Evolutionary conservation across 2,329 filamentous ascomycete species (phyloP).

Genomic region (Apiospora koreana): DNA sequence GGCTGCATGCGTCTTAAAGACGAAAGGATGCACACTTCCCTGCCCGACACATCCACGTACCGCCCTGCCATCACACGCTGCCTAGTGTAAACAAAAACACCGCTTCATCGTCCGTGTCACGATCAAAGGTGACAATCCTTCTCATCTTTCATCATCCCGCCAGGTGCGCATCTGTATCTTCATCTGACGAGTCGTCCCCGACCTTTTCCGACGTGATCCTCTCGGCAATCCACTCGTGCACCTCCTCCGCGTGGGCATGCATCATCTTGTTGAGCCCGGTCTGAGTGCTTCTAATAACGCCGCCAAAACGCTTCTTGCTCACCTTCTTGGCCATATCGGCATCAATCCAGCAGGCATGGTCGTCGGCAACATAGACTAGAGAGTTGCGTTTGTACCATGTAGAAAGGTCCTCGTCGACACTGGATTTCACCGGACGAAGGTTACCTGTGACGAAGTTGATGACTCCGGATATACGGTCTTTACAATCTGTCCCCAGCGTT

Average conservation of each 20-base stretch:
- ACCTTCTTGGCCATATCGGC: conserved; percentile 61
- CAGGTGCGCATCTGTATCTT: conserved; percentile 31
- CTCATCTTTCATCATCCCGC: not conserved
- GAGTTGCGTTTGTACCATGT: conserved; percentile 86
- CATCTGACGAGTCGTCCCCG: conserved; percentile 53
- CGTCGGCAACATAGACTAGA: conserved; percentile 72
- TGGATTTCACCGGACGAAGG: conserved; percentile 77
- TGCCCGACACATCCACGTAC: not conserved
- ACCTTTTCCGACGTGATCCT: conserved; percentile 35
- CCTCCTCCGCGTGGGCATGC: conserved; percentile 52
- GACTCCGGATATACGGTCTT: conserved; percentile 67
- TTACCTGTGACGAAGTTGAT: conserved; percentile 81
- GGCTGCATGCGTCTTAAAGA: not conserved
- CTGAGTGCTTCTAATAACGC: conserved; percentile 53
- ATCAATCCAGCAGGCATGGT: conserved; percentile 76
- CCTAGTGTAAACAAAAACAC: not conserved
- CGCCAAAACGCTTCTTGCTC: conserved; percentile 60
- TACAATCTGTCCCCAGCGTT: conserved; percentile 51
- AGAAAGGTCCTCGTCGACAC: conserved; percentile 70
- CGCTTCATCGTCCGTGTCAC: not conserved
- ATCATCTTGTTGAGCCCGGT: conserved; percentile 58
- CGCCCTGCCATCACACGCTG: not conserved
- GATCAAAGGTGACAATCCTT: no score
- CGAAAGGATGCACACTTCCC: no score
- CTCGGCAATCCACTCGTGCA: conserved; percentile 51